Conservation (phyloP, 805 yeast genomes). For the Ogataea pignaliae region DNA sequence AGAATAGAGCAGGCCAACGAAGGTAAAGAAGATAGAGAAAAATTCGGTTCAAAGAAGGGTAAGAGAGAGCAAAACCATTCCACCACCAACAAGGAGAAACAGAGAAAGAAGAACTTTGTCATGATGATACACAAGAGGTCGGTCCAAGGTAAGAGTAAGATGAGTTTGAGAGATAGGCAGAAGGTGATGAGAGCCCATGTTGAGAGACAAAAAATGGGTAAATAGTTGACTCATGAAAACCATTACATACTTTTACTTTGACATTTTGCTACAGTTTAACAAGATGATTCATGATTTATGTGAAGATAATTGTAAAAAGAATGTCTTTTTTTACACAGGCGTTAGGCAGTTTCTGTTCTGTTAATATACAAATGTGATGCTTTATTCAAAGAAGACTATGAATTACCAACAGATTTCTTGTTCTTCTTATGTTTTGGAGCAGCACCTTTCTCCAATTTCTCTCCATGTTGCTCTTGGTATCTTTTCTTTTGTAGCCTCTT, state of each 20-base stretch:
- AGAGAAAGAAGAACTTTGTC: constrained; percentile 96
- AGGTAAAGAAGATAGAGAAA: constrained; percentile 90
- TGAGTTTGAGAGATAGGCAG: constrained; percentile 88
- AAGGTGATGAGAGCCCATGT: constrained; percentile 81
- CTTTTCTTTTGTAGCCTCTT: constrained; percentile 20
- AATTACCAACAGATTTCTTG: not conserved
- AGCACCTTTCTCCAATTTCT: not conserved
- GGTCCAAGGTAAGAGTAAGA: constrained; percentile 89
- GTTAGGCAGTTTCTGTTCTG: not conserved
- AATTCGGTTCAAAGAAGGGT: constrained; percentile 85
- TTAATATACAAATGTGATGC: not conserved
- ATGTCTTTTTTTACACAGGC: too few relatives aligned
- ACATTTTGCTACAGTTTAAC: too few relatives aligned
- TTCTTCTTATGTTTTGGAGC: constrained; percentile 2
- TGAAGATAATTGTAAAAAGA: too few relatives aligned
- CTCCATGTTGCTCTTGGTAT: constrained; percentile 5
- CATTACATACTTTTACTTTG: too few relatives aligned
- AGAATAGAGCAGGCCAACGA: constrained; percentile 81
- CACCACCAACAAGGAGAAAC: constrained; percentile 94
- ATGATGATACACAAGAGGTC: constrained; percentile 96
- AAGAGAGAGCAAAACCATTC: constrained; percentile 73
- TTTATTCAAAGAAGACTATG: too few relatives aligned
- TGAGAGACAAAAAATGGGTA: constrained; percentile 82
- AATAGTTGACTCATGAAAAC: too few relatives aligned
- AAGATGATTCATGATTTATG: too few relatives aligned